phyloP scores from a whole-genome alignment of 78 protist species.

The Dictyostelium brefeldianum region DNA sequence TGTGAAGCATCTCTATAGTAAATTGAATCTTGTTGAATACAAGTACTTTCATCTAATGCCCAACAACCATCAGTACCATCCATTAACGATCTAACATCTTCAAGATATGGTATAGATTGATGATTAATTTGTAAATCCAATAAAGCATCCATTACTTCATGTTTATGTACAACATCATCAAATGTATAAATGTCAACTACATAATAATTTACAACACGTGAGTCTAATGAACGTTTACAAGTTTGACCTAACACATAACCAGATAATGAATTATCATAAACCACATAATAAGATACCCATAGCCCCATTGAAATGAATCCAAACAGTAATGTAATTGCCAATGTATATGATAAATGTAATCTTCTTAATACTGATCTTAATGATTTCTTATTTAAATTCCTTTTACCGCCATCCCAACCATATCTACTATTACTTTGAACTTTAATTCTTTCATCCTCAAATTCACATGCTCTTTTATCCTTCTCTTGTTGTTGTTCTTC shows the following conservation, averaged over 20 bases:
- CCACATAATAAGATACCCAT: not conserved
- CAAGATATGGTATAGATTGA: constrained; percentile 21
- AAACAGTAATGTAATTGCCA: constrained; percentile 37
- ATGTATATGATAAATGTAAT: constrained; percentile 27
- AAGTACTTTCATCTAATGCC: not conserved
- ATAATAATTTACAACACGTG: constrained; percentile 7
- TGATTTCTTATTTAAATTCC: constrained; percentile 58
- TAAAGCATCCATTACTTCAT: not conserved
- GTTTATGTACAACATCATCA: not conserved
- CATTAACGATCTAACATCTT: constrained; percentile 27
- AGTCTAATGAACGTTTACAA: constrained; percentile 12
- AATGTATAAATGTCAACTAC: not conserved
- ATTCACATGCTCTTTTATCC: too few relatives aligned
- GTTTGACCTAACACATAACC: constrained; percentile 5
- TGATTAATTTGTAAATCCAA: constrained; percentile 21
- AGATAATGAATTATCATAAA: not conserved
- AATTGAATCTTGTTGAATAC: not conserved
- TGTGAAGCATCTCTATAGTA: not conserved
- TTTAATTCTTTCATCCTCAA: too few relatives aligned
- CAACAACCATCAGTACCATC: constrained; percentile 61
- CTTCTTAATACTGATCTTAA: constrained; percentile 8
- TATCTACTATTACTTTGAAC: not conserved
- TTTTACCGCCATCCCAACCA: constrained; percentile 71
- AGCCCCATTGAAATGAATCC: constrained; percentile 62
- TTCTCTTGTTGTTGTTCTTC: not conserved